Evolutionary conservation across 2,329 filamentous ascomycete species (phyloP).

Genomic region (Calonectria naviculata): DNA sequence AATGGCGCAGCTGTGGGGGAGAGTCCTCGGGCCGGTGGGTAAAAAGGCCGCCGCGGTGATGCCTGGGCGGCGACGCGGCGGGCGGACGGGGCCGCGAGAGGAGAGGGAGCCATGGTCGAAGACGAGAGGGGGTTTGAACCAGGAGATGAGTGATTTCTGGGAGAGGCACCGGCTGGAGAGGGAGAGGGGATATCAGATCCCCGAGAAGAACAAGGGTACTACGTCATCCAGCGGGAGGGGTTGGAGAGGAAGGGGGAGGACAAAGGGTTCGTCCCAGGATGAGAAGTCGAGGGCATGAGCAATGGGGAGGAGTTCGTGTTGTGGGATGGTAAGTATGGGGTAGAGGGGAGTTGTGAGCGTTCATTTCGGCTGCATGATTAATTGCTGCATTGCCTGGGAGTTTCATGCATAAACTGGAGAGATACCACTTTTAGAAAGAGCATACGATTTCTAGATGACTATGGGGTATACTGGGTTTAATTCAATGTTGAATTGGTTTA

Average conservation of each 20-base stretch:
- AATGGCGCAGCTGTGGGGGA: conserved; percentile 35
- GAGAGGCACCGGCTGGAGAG: conserved; percentile 52
- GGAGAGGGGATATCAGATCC: conserved; percentile 52
- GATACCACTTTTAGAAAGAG: background rate
- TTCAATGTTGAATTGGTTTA: background rate
- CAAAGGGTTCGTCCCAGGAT: conserved; percentile 6
- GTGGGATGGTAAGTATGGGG: background rate
- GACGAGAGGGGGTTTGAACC: conserved; percentile 28
- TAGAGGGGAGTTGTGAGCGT: background rate
- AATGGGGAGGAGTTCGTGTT: background rate
- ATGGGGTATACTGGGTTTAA: background rate
- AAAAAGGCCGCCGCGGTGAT: conserved; percentile 24
- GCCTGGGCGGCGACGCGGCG: conserved; percentile 20
- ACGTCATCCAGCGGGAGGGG: conserved; percentile 11
- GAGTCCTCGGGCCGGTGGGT: conserved; percentile 36
- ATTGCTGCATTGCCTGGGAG: background rate
- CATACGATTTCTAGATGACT: background rate
- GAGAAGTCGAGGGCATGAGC: conserved; percentile 7
- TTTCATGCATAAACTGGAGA: background rate
- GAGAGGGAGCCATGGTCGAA: conserved; percentile 24
- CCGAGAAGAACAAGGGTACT: conserved; percentile 48
- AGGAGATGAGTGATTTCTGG: conserved; percentile 55
- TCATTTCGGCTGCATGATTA: background rate
- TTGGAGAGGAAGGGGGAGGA: background rate
- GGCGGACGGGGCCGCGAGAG: conserved; percentile 29